A percentile compares a stretch with the other conserved stretches of the same genome.
These are phyloP conservation scores for Aspergillus sp. DNA, from an alignment of 2,329 filamentous ascomycete species.

Conservation along the genomic window DNA sequence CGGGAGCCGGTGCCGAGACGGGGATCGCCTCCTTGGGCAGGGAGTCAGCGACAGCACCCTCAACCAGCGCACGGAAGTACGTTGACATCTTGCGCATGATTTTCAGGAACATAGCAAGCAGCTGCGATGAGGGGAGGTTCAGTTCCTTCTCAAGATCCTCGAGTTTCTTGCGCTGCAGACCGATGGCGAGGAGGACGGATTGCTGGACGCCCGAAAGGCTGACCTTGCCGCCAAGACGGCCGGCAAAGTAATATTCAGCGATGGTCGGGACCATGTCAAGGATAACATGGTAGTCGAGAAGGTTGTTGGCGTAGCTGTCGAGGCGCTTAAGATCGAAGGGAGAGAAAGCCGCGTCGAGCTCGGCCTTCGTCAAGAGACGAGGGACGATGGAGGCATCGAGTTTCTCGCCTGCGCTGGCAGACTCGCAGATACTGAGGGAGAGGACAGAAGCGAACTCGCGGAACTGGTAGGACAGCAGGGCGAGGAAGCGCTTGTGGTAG, in stretches of 20 bases:
- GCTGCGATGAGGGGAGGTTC: constrained; percentile 64
- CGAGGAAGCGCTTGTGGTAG: constrained; percentile 90
- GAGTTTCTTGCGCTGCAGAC: constrained; percentile 82
- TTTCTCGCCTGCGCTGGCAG: constrained; percentile 65
- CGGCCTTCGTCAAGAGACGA: constrained; percentile 59
- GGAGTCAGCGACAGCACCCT: constrained; percentile 63
- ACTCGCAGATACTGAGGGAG: constrained; percentile 82
- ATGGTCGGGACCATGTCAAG: constrained; percentile 83
- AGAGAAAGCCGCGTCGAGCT: constrained; percentile 71
- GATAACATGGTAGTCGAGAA: constrained; percentile 96
- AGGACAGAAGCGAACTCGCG: constrained; percentile 69
- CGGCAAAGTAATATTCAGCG: constrained; percentile 76
- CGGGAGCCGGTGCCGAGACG: constrained; percentile 40
- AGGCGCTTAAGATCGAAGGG: constrained; percentile 93
- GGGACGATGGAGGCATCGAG: constrained; percentile 53
- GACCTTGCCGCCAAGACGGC: constrained; percentile 60
- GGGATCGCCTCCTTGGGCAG: constrained; percentile 52
- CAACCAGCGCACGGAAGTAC: constrained; percentile 68
- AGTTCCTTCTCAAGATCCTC: constrained; percentile 75
- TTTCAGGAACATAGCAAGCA: constrained; percentile 97
- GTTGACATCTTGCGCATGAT: constrained; percentile 79
- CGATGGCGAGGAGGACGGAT: constrained; percentile 80
- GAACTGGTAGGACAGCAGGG: constrained; percentile 88
- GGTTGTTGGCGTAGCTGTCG: constrained; percentile 91
- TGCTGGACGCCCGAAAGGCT: constrained; percentile 76